These are phyloP conservation scores for Tetradesmus lagerheimii DNA, from an alignment of 139 green algal genomes.

Conservation along the genomic window DNA sequence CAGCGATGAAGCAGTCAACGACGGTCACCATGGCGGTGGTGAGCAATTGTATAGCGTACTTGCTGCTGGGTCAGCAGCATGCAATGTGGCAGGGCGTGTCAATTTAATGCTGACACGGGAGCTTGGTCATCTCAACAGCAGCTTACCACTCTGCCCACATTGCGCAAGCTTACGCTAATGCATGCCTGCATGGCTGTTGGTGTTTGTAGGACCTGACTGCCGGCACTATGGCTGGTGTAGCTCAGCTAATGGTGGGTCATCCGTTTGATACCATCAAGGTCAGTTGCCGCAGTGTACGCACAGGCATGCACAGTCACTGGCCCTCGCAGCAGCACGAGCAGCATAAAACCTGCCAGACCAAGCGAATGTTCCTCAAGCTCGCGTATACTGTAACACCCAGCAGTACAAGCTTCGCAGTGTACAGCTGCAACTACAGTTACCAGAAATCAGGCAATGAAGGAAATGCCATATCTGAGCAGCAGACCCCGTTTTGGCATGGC, in stretches of 20 bases:
- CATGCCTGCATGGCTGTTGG: background rate
- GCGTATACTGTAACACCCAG: no score
- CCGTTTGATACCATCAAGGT: conserved; percentile 84
- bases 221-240: conserved; percentile 63
- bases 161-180: no score
- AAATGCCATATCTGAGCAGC: no score
- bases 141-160: no score
- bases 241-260: conserved; percentile 75
- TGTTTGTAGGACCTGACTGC: conserved; percentile 56
- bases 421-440: no score
- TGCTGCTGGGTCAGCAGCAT: no score
- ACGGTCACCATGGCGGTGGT: conserved; percentile 8
- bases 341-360: background rate
- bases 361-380: background rate
- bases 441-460: no score
- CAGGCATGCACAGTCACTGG: background rate
- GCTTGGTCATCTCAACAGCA: no score
- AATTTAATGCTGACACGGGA: no score
- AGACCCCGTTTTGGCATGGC: no score
- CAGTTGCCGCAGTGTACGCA: background rate
- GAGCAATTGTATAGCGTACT: background rate
- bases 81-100: no score
- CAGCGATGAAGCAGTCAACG: background rate
- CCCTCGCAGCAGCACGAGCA: background rate
- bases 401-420: no score